A percentile compares a stretch with the other conserved stretches of the same genome.
These are phyloP conservation scores for Tricholomella constricta DNA, from an alignment of 768 basidiomycete genomes.

Conservation along the genomic window DNA sequence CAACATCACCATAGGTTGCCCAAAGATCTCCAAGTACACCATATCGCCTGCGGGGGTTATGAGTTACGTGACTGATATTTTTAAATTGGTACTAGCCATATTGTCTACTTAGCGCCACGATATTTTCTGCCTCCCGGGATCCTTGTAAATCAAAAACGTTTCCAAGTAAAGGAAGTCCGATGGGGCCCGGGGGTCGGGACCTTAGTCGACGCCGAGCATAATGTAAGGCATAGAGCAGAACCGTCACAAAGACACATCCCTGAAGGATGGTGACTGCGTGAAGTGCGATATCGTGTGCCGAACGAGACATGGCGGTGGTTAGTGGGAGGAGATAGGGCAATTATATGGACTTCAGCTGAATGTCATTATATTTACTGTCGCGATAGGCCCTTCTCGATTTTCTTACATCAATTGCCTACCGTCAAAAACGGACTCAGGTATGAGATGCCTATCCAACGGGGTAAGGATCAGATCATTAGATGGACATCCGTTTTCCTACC, in stretches of 20 bases:
- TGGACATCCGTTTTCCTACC: background rate
- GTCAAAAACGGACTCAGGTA: background rate
- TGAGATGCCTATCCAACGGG: background rate
- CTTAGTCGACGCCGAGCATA: constrained; percentile 11
- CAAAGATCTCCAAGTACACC: constrained; percentile 15
- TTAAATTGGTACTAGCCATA: constrained; percentile 1
- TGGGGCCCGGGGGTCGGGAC: constrained; percentile 15
- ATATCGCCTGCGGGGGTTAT: constrained; percentile 6
- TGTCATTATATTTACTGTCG: background rate
- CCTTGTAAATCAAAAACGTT: constrained; percentile 13
- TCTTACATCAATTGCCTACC: background rate
- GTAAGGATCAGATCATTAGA: background rate
- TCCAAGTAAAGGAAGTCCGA: constrained; percentile 11
- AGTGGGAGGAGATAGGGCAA: background rate
- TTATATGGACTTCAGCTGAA: too few relatives aligned
- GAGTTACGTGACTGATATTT: background rate
- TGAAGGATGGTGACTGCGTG: constrained; percentile 1
- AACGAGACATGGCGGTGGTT: background rate
- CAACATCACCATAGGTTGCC: constrained; percentile 14
- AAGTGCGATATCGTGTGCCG: background rate
- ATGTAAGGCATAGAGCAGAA: constrained; percentile 3
- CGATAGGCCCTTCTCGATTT: too few relatives aligned
- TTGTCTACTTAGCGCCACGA: constrained; percentile 7
- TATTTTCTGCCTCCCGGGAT: constrained; percentile 7
- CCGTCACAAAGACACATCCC: constrained; percentile 2